Conservation (phyloP, 106 monocot genomes). For the Allium fistulosum region DNA sequence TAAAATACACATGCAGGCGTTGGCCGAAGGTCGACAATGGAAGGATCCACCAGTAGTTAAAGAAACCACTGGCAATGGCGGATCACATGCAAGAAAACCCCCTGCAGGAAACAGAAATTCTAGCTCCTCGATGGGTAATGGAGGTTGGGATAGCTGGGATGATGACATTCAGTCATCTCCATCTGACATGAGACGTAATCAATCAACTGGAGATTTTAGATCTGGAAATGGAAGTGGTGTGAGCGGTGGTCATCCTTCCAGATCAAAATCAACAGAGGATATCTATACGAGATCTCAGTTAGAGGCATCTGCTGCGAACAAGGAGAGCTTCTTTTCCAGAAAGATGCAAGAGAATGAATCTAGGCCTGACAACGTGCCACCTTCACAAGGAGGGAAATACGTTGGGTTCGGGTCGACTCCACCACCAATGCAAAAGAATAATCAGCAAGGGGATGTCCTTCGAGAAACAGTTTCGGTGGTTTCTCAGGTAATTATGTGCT, state of each 20-base stretch:
- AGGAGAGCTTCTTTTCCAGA: slow-evolving; percentile 57
- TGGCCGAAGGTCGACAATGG: slow-evolving; percentile 77
- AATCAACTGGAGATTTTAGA: slow-evolving; percentile 49
- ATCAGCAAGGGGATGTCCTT: slow-evolving; percentile 4
- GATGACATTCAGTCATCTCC: slow-evolving; percentile 14
- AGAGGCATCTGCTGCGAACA: slow-evolving; percentile 50
- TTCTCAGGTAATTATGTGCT: slow-evolving; percentile 10
- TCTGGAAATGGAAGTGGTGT: slow-evolving; percentile 7
- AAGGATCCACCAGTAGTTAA: slow-evolving; percentile 70
- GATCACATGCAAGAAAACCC: slow-evolving; percentile 29
- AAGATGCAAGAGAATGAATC: slow-evolving; percentile 54
- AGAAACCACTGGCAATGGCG: slow-evolving; percentile 16
- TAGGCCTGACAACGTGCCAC: slow-evolving; percentile 52
- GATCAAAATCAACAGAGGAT: slow-evolving; percentile 52
- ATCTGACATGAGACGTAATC: slow-evolving; percentile 46
- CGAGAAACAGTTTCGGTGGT: slow-evolving; percentile 6
- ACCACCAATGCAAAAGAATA: slow-evolving; percentile 14
- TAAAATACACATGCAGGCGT: slow-evolving; percentile 19
- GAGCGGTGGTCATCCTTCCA: slow-evolving; percentile 20
- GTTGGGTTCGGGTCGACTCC: slow-evolving; percentile 66
- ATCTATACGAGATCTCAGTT: slow-evolving; percentile 44
- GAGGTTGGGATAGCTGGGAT: slow-evolving; percentile 59
- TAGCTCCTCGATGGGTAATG: slow-evolving; percentile 4
- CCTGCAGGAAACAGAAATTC: slow-evolving; percentile 13
- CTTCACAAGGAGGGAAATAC: slow-evolving; percentile 65